Evolutionary conservation across 2,329 filamentous ascomycete species (phyloP), one percentile per base, ranked within the genome.

Genomic region (Fusarium brevicatenulatum): DNA sequence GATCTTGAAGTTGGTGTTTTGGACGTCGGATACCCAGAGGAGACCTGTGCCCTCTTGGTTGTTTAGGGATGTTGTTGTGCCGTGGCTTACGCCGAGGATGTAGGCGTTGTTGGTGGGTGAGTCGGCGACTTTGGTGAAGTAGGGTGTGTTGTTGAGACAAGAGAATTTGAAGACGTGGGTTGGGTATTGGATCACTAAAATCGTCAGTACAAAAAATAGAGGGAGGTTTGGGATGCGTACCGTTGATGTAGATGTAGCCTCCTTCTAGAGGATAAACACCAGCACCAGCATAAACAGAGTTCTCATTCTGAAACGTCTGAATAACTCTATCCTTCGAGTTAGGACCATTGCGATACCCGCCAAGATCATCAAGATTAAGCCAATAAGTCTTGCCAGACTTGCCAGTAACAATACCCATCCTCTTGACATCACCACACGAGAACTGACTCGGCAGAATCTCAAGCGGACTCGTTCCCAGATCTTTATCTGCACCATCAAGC

Each of bases 141-240:
- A 83, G 1, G 88, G 85, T 15, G 86, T 82, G 7, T 87, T 88
- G 28, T 80, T 79, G 67, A 83, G 80, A 76, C 87, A 89, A 5
- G 85, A 84, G 76, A 90, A 90, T 71, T 89, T 87, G 82, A 89
- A 90, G 23, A 89, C 86, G 55, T 87, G 84, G 1, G 87, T 87
- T 19, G 85, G 83, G 72, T 86, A 87, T 72, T 86, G 83, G 59
- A 90, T 88, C 9, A 89, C 79, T 77, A 81, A 9, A n/a, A 6
- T 0, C 4, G 46, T 76, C 4, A 74, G 71, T 5, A 5, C 0
- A 9, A 13, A 21, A 3, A 2, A 0, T 7, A n/a, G 1, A 21
- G 9, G 1, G 3, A 9, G 8, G 2, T 1, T 9, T 21, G 7
- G 8, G 19, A 0, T 9, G 50, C 37, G 1, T 73, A 77, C 75